These are phyloP conservation scores for Ceratocystis alfenasii DNA, from an alignment of 2,329 filamentous ascomycete genomes.

Conservation along the genomic window DNA sequence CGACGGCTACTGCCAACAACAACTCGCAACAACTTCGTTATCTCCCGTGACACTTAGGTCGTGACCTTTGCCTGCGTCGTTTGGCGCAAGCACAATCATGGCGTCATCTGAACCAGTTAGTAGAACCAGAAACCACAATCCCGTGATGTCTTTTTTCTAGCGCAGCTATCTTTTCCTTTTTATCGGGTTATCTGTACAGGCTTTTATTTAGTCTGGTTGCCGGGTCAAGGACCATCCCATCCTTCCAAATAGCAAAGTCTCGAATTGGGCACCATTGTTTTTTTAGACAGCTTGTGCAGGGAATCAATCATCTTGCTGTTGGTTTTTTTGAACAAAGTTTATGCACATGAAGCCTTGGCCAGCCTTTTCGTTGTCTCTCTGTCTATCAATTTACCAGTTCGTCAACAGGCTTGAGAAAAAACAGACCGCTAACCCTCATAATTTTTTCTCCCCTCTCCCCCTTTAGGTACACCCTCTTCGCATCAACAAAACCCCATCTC, in stretches of 20 bases:
- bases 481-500: conserved; percentile 57
- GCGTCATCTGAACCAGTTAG: conserved; percentile 20
- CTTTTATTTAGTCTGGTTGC: conserved; percentile 6
- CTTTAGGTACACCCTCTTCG: conserved; percentile 61
- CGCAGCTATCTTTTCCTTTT: background rate
- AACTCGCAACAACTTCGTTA: background rate
- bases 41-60: background rate
- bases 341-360: conserved; percentile 8
- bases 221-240: background rate
- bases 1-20: background rate
- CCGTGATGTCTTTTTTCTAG: conserved; percentile 5
- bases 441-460: conserved; percentile 22
- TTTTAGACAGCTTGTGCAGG: conserved; percentile 9
- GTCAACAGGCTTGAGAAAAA: conserved; percentile 2
- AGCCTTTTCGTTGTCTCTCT: background rate
- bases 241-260: background rate
- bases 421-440: conserved; percentile 9
- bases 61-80: conserved; percentile 3
- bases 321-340: background rate
- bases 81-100: conserved; percentile 15
- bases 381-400: background rate
- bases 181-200: background rate
- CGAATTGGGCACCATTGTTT: conserved; percentile 4
- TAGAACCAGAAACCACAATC: background rate
- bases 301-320: background rate